Base-by-base conservation (phyloP, 1,139 yeast species). In the Geotrichum australiense region DNA sequence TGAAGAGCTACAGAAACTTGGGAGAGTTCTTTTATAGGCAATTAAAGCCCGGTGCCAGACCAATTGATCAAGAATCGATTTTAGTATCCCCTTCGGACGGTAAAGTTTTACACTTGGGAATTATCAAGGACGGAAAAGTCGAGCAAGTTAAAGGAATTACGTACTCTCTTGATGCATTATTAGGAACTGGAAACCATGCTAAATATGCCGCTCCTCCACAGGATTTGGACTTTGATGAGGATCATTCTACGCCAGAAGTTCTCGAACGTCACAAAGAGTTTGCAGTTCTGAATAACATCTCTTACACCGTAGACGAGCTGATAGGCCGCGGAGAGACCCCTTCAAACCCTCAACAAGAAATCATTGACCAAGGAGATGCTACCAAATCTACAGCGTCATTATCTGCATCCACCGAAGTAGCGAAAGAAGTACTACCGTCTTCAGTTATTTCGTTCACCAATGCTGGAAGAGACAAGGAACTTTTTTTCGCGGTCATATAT, bases 131-230 rank as follows among this genome's bases (percentile, higher is more conserved):
- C 45, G 94, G 94, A 31, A 85, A 82, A 53, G 87, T 93, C 47
- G 97, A 91, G 63, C 97, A 91, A 61, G 97, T 93, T 37, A 93
- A 93, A 64, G 99, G 98, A 6, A 76, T 91, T 74, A 85, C 94
- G 0, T 93, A 93, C 61, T 81, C 95, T 1, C 73, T 91, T 12
- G 93, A 85, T 53, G 93, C 95, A 5, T 74, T 93, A 41, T 70
- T 93, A 40, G 99, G 99, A 2, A 59, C 59, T 29, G 55, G 62
- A 29, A 51, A 57, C 24, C 45, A 42, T 23, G 56, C 52, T 54
- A 68, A 50, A 59, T 60, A 75, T 39, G 82, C 82, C 3, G 86
- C 83, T 0, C 85, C 86, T 2, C 63, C 73, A 18, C 76, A 73
- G 52, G 64, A 70, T 15, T 70, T 76, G 18, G 71, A 74, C 35